Percentiles rank a stretch among this genome's conserved stretches.
Evolutionary conservation across 106 monocot genomes (phyloP).

Genomic region (Acanthochlamys bracteata): DNA sequence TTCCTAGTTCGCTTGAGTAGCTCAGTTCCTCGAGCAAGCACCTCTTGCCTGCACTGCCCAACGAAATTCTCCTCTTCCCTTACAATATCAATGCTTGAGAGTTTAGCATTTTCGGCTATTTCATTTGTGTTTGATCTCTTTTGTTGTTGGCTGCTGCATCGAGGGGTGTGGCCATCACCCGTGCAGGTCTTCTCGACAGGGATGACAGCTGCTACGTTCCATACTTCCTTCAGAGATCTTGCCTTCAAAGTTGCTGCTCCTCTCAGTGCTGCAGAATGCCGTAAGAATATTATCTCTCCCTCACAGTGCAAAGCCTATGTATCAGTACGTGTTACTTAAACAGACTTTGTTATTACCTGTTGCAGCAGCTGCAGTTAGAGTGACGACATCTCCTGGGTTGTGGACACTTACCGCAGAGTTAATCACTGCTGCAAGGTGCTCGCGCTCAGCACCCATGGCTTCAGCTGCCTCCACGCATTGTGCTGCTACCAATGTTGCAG

Average conservation of each 20-base stretch:
- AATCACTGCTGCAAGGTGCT: conserved; percentile 10
- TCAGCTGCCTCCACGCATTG: conserved; percentile 18
- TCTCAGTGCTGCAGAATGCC: conserved; percentile 44
- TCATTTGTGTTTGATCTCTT: conserved; percentile 13
- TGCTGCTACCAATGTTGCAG: conserved; percentile 9
- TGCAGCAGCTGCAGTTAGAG: conserved; percentile 7
- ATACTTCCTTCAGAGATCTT: conserved; percentile 82
- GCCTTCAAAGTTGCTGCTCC: conserved; percentile 88
- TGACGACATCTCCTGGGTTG: conserved; percentile 6
- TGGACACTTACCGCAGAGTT: conserved; percentile 10
- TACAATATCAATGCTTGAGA: conserved; percentile 13
- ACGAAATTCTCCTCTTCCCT: conserved; percentile 43
- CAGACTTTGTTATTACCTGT: neutral
- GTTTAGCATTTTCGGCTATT: neutral
- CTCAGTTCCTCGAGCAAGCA: conserved; percentile 71
- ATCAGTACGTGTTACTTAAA: neutral
- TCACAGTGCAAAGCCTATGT: neutral
- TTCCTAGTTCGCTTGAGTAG: conserved; percentile 91
- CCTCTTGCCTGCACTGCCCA: conserved; percentile 61
- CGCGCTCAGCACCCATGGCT: conserved; percentile 11
- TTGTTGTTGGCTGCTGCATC: conserved; percentile 3
- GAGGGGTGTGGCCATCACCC: neutral
- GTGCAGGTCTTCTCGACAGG: conserved; percentile 70
- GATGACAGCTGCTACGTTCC: conserved; percentile 95
- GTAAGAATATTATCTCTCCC: neutral